Conservation (phyloP, 2,329 filamentous ascomycete species). For the Colletotrichum tofieldiae region DNA sequence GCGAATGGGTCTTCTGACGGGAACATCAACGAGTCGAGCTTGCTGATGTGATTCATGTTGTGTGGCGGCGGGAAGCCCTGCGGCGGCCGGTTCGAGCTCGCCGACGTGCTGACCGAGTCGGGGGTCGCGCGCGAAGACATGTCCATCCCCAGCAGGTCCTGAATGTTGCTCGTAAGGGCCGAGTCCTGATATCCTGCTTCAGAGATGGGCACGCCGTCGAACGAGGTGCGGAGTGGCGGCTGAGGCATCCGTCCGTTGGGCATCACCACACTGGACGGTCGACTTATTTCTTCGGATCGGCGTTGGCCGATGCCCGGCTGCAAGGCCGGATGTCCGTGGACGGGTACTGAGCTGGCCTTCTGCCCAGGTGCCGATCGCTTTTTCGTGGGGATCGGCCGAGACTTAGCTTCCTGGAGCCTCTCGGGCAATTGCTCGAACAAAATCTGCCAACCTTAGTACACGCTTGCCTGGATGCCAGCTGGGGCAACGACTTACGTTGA, state of each 20-base stretch:
- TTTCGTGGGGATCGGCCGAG: constrained; percentile 61
- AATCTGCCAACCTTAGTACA: constrained; percentile 62
- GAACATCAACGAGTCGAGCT: constrained; percentile 86
- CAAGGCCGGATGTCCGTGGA: constrained; percentile 50
- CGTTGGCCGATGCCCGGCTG: constrained; percentile 52
- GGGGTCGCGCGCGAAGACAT: constrained; percentile 60
- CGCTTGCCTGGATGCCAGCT: background rate
- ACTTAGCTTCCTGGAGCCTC: constrained; percentile 70
- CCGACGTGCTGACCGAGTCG: constrained; percentile 60
- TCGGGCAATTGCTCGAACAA: constrained; percentile 90
- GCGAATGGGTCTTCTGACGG: constrained; percentile 83
- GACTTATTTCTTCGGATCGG: constrained; percentile 53
- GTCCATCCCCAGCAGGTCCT: constrained; percentile 63
- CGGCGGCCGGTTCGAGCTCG: constrained; percentile 54
- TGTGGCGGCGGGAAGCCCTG: constrained; percentile 49
- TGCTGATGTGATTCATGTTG: constrained; percentile 69
- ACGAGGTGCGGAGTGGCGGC: constrained; percentile 48
- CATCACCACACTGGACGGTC: constrained; percentile 49
- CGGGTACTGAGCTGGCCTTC: constrained; percentile 52
- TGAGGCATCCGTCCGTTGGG: constrained; percentile 44
- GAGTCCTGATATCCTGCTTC: constrained; percentile 54
- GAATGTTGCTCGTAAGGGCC: constrained; percentile 57
- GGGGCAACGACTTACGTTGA: constrained; percentile 73
- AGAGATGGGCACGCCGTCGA: constrained; percentile 53
- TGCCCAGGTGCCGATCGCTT: constrained; percentile 70